Conservation (phyloP, 2,329 filamentous ascomycete genomes). For the Trichoderma sp. region DNA sequence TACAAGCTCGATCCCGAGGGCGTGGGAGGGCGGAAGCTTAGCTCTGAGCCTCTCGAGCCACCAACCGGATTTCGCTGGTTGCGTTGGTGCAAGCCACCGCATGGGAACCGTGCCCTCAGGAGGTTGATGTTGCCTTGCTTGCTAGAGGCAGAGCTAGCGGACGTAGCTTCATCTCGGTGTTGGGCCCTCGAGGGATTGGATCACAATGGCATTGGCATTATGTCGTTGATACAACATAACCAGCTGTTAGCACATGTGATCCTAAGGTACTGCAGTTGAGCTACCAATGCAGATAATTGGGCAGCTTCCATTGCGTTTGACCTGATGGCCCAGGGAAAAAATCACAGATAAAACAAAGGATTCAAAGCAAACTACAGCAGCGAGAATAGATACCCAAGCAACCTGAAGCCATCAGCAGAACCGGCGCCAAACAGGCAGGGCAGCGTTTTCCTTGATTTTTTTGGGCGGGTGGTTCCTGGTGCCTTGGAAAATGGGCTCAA, state of each 20-base stretch:
- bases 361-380: not conserved
- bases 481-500: conserved; percentile 9
- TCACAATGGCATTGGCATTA: conserved; percentile 4
- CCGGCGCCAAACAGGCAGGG: not conserved
- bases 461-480: conserved; percentile 17
- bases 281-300: too few species aligned
- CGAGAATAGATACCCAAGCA: not conserved
- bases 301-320: too few species aligned
- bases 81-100: not conserved
- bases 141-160: not conserved
- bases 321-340: too few species aligned
- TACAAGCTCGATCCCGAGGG: not conserved
- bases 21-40: conserved; percentile 1
- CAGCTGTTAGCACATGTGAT: not conserved
- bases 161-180: not conserved
- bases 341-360: too few species aligned
- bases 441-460: conserved; percentile 3
- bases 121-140: not conserved
- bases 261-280: too few species aligned
- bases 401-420: not conserved
- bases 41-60: not conserved
- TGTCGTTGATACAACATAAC: not conserved
- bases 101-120: not conserved
- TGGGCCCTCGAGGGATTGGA: not conserved
- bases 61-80: not conserved